Conservation (phyloP, 2,329 filamentous ascomycete species). For the Aspergillus thermomutatus region DNA sequence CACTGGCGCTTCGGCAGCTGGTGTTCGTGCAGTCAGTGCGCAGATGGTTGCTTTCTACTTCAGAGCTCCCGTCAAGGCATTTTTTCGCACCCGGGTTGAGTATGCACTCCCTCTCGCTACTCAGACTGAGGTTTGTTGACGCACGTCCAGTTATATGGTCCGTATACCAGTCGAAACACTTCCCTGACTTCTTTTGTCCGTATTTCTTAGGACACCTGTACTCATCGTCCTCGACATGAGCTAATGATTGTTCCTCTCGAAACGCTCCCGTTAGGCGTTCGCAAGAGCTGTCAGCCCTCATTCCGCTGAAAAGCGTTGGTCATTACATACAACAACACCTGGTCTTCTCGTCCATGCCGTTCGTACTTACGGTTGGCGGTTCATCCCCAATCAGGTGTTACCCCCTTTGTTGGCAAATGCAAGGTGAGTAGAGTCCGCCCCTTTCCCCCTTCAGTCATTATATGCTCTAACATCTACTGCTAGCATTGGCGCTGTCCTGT, state of each 20-base stretch:
- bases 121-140: conserved; percentile 15
- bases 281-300: conserved; percentile 61
- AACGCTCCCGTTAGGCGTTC: conserved; percentile 48
- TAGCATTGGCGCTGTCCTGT: conserved; percentile 60
- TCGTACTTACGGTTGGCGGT: conserved; percentile 59
- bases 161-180: conserved; percentile 4
- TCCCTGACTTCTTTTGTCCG: background rate
- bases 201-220: background rate
- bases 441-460: background rate
- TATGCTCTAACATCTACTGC: background rate
- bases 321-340: conserved; percentile 59
- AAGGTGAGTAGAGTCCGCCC: conserved; percentile 36
- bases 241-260: conserved; percentile 4
- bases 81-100: conserved; percentile 86
- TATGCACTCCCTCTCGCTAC: conserved; percentile 50
- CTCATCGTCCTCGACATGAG: background rate
- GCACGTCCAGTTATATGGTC: conserved; percentile 49
- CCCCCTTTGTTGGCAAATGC: conserved; percentile 63
- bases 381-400: conserved; percentile 62
- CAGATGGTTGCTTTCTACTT: conserved; percentile 90
- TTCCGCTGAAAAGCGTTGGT: conserved; percentile 48
- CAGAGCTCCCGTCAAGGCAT: conserved; percentile 83
- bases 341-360: conserved; percentile 60
- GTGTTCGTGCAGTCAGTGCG: conserved; percentile 77
- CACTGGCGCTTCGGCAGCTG: conserved; percentile 77